Conservation (phyloP, 1,284 basidiomycete genomes). For the Takashimella tepidaria region DNA sequence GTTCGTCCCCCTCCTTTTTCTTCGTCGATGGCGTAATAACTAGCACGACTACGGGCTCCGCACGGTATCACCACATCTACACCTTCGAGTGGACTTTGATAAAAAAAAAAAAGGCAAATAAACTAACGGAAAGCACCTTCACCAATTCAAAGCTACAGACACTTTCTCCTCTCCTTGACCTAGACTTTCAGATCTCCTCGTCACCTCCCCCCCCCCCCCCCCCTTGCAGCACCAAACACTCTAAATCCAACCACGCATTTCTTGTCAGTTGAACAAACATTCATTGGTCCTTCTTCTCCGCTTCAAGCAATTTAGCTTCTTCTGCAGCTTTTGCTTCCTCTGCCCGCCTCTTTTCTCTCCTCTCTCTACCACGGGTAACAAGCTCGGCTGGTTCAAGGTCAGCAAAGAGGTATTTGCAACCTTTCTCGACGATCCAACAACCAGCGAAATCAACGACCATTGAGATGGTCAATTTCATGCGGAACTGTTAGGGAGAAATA, state of each 20-base stretch:
- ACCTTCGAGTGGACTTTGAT: too few species aligned
- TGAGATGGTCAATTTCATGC: conserved; percentile 62
- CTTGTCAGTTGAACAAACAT: not conserved
- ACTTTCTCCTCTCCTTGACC: not conserved
- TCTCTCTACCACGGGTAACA: conserved; percentile 73
- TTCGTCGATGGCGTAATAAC: too few species aligned
- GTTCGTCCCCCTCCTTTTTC: too few species aligned
- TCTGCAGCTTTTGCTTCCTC: conserved; percentile 16
- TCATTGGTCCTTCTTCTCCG: conserved; percentile 21
- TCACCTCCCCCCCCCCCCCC: not conserved
- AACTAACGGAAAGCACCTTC: too few species aligned
- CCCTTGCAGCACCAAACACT: not conserved
- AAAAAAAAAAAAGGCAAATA: too few species aligned
- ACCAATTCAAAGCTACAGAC: too few species aligned
- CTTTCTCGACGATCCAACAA: conserved; percentile 75
- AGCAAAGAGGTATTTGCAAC: conserved; percentile 83
- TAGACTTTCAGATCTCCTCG: not conserved
- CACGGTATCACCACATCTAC: too few species aligned
- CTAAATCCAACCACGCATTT: not conserved
- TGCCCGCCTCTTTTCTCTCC: conserved; percentile 54
- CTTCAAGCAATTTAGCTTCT: conserved; percentile 12
- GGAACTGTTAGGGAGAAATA: conserved; percentile 60
- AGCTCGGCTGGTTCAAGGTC: conserved; percentile 79
- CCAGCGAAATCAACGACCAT: conserved; percentile 88
- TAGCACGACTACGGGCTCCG: too few species aligned